Base-by-base conservation (phyloP, 2,329 filamentous ascomycete species). In the Emmonsiellopsis sp. region DNA sequence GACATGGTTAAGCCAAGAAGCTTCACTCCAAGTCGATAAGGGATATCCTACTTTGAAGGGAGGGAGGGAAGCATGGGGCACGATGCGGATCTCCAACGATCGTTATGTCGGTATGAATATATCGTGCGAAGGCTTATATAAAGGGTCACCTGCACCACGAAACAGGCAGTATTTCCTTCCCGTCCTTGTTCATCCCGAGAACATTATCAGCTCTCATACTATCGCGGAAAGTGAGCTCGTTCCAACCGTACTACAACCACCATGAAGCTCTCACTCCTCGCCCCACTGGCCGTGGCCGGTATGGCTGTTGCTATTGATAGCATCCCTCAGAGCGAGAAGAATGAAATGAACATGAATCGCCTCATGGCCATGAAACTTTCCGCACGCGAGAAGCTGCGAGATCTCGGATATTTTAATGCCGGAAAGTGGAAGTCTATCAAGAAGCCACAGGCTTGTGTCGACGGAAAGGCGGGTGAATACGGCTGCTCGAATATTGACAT, bases 401-500 rank as follows among this genome's bases (percentile, higher is more conserved):
- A 44, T 7, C 8, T 53, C 6, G 57, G 57, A 35, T 32, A 50
- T 16, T 59, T 58, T 47, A 15, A 45, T 13, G 30, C 52, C 15
- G 55, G 47, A 37, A 16, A 52, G 54, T 56, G 55, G 35, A 41
- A 34, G n/a, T 41, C 48, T 35, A 52, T 46, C 31, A 48, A 50
- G 15, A 10, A 26, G 5, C 41, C 43, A 10, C 34, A 35, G 26
- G 54, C 60, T 8, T 71, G 69, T 54, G 56, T 60, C 20, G 57
- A 65, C 32, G 68, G 68, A 30, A 65, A 65, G 56, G 62, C 67
- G 9, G 68, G 67, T 43, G 68, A 67, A 47, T 70, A 70, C 54
- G 57, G 57, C 6, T 72, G 70, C 62, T 64, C 64, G 10, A 71
- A 70, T 43, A 61, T 73, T 52, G 70, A 75, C 54, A 57, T 73